These are phyloP conservation scores for Malus hybrid DNA, from an alignment of 331 rosid genomes.

Conservation along the genomic window DNA sequence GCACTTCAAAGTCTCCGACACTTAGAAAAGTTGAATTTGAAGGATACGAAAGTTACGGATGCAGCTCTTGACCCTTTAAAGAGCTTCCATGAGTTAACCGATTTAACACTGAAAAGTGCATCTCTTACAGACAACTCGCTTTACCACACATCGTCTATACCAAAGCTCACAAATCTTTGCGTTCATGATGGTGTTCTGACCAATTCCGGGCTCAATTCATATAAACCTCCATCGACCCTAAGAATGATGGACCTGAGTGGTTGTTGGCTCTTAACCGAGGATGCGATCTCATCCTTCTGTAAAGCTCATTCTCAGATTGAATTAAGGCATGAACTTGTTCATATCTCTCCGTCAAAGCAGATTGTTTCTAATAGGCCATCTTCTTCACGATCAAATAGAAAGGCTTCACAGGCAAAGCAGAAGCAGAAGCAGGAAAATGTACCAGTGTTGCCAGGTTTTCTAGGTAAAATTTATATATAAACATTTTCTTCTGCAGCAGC, in stretches of 20 bases:
- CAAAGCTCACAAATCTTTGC: constrained; percentile 51
- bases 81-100: constrained; percentile 45
- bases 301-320: constrained; percentile 61
- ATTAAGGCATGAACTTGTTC: constrained; percentile 55
- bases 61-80: constrained; percentile 55
- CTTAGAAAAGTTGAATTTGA: constrained; percentile 66
- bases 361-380: constrained; percentile 23
- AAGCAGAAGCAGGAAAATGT: constrained; percentile 14
- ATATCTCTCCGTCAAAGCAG: constrained; percentile 24
- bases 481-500: neutral
- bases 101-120: constrained; percentile 46
- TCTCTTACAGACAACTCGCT: constrained; percentile 61
- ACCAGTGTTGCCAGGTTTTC: constrained; percentile 34
- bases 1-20: constrained; percentile 50
- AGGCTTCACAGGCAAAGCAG: constrained; percentile 24
- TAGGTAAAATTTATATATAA: constrained; percentile 34
- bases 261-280: constrained; percentile 80
- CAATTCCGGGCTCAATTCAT: constrained; percentile 47
- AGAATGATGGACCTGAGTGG: constrained; percentile 66
- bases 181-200: constrained; percentile 70
- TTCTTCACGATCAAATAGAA: constrained; percentile 32
- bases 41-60: constrained; percentile 47
- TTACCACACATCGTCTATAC: constrained; percentile 51
- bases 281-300: constrained; percentile 42
- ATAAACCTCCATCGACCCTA: constrained; percentile 48